phyloP scores from a whole-genome alignment of 805 yeast species.

The Kluyveromyces lactis region DNA sequence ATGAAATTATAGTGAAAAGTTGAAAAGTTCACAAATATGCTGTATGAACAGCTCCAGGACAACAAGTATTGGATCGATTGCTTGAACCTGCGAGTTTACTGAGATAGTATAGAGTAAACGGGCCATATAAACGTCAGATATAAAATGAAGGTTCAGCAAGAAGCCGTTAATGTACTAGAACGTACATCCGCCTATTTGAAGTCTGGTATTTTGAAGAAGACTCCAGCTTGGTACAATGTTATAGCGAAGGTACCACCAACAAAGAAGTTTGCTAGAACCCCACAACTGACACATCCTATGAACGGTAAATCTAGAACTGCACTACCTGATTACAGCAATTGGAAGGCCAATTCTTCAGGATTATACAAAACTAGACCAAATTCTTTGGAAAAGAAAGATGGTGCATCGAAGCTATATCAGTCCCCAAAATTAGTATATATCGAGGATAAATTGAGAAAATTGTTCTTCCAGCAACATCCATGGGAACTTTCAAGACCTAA shows the following conservation, averaged over 20 bases:
- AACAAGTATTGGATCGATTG: too few relatives aligned
- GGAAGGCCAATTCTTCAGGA: conserved; percentile 11
- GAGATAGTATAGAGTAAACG: too few relatives aligned
- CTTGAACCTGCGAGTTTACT: too few relatives aligned
- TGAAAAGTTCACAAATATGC: too few relatives aligned
- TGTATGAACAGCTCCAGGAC: too few relatives aligned
- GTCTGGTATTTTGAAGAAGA: conserved; percentile 57
- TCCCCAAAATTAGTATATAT: conserved; percentile 28
- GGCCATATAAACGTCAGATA: too few relatives aligned
- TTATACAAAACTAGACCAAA: conserved; percentile 30
- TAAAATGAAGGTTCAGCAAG: conserved; percentile 64
- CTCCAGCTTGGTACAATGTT: conserved; percentile 87
- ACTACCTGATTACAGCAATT: conserved; percentile 11
- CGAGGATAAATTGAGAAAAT: conserved; percentile 71
- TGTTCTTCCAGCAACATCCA: conserved; percentile 90
- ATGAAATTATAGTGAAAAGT: not conserved
- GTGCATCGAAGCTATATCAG: conserved; percentile 16
- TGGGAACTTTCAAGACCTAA: conserved; percentile 96
- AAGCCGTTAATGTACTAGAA: conserved; percentile 69
- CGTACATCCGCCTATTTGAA: conserved; percentile 70
- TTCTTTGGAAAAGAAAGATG: conserved; percentile 13
- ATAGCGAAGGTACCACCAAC: conserved; percentile 80
- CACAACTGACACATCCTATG: conserved; percentile 21
- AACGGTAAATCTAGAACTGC: conserved; percentile 13
- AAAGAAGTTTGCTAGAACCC: conserved; percentile 38